Evolutionary conservation across 306 rosid genomes (phyloP).

Genomic region (Coriaria nepalensis): DNA sequence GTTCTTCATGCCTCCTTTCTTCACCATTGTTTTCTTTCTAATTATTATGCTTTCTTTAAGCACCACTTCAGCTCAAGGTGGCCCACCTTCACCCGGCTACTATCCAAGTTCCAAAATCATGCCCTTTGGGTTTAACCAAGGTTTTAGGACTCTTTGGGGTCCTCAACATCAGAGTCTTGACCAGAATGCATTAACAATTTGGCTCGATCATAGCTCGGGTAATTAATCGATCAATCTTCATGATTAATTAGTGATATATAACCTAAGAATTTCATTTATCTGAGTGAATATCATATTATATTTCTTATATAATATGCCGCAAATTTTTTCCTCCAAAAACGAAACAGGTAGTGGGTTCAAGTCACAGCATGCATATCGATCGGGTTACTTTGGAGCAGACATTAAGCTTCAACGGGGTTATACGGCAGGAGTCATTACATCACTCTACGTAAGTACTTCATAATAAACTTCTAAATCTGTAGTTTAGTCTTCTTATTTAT

Average conservation of each 20-base stretch:
- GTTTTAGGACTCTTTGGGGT: constrained; percentile 65
- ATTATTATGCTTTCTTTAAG: constrained; percentile 17
- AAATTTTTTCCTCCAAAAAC: neutral
- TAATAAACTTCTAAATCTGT: neutral
- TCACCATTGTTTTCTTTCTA: constrained; percentile 18
- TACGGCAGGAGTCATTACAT: constrained; percentile 81
- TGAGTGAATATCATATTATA: neutral
- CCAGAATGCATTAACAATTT: constrained; percentile 39
- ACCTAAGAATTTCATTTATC: no score
- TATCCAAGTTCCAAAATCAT: constrained; percentile 44
- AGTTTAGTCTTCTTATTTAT: neutral
- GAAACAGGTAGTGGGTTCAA: constrained; percentile 79
- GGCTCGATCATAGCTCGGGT: constrained; percentile 72
- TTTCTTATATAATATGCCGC: constrained; percentile 3
- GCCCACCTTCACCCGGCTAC: constrained; percentile 77
- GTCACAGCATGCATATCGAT: constrained; percentile 41
- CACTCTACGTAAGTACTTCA: constrained; percentile 47
- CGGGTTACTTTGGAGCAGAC: constrained; percentile 75
- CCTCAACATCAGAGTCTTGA: constrained; percentile 56
- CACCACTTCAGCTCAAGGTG: constrained; percentile 19
- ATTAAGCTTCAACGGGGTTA: constrained; percentile 75
- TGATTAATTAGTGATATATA: no score
- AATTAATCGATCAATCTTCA: neutral
- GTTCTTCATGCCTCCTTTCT: constrained; percentile 28
- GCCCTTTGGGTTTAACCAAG: constrained; percentile 36